phyloP scores from a whole-genome alignment of 352 stramenopile species.

The Chrysophaeum taylorii region DNA sequence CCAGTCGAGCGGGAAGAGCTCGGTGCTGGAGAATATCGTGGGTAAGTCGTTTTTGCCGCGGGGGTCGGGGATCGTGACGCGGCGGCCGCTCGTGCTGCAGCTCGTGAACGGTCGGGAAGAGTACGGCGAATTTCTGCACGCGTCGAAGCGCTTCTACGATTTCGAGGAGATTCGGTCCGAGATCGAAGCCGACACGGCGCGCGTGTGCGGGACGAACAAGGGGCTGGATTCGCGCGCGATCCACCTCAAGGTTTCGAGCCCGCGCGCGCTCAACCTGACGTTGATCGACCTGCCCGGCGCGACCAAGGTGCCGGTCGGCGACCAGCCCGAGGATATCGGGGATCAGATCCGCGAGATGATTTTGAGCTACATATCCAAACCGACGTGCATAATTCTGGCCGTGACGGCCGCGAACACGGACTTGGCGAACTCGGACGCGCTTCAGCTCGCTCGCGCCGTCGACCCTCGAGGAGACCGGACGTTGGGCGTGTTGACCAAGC shows the following conservation, averaged over 20 bases:
- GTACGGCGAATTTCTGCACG: constrained; percentile 86
- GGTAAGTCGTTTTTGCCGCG: constrained; percentile 82
- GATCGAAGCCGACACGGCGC: constrained; percentile 75
- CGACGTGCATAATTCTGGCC: constrained; percentile 97
- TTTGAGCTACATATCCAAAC: constrained; percentile 93
- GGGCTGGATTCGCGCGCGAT: too few relatives aligned
- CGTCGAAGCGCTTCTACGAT: constrained; percentile 82
- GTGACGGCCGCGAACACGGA: constrained; percentile 98
- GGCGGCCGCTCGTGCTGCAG: constrained; percentile 92
- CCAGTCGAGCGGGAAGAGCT: constrained; percentile 91
- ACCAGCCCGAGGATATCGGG: constrained; percentile 98
- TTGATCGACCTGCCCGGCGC: constrained; percentile 98
- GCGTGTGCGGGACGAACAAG: constrained; percentile 30
- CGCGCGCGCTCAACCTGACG: constrained; percentile 94
- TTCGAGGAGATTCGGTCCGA: constrained; percentile 92
- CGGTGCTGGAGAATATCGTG: constrained; percentile 86
- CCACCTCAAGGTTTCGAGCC: constrained; percentile 96
- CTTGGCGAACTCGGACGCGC: constrained; percentile 93
- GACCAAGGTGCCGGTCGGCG: constrained; percentile 88
- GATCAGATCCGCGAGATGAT: constrained; percentile 98
- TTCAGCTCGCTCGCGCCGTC: constrained; percentile 55
- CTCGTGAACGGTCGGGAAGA: constrained; percentile 55
- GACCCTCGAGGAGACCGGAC: constrained; percentile 82
- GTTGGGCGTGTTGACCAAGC: constrained; percentile 98
- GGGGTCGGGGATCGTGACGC: constrained; percentile 94